phyloP scores from a whole-genome alignment of 352 stramenopile genomes.

The Phytophthora pisi region DNA sequence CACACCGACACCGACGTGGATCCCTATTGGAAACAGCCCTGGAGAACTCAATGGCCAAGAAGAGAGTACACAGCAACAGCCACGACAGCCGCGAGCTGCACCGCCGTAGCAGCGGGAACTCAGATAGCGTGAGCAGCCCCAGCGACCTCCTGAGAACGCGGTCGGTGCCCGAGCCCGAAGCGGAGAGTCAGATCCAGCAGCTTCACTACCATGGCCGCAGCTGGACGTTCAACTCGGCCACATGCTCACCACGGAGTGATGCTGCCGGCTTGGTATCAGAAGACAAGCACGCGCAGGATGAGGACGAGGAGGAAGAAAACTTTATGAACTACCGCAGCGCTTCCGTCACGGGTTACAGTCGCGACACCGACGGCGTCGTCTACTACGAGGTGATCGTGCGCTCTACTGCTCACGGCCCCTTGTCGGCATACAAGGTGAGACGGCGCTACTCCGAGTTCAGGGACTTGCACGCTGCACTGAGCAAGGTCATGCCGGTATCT shows the following conservation, averaged over 20 bases:
- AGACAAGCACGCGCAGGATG: conserved; percentile 19
- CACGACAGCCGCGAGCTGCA: conserved; percentile 15
- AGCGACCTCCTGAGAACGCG: conserved; percentile 26
- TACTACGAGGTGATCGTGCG: conserved; percentile 85
- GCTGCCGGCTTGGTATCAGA: conserved; percentile 5
- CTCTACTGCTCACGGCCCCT: conserved; percentile 60
- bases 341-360: conserved; percentile 75
- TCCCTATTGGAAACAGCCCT: conserved; percentile 44
- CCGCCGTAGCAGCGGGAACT: conserved; percentile 32
- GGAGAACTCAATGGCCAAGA: conserved; percentile 29
- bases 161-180: conserved; percentile 38
- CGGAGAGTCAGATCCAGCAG: conserved; percentile 30
- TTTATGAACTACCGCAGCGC: conserved; percentile 74
- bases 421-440: conserved; percentile 81
- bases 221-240: conserved; percentile 36
- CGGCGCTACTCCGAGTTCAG: conserved; percentile 80
- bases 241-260: conserved; percentile 34
- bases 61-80: conserved; percentile 30
- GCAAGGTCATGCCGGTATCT: conserved; percentile 57
- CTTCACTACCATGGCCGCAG: conserved; percentile 25
- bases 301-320: conserved; percentile 61
- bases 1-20: conserved; percentile 39
- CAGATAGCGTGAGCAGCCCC: conserved; percentile 23
- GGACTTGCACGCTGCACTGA: conserved; percentile 56
- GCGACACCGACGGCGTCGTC: conserved; percentile 72